Evolutionary conservation across 148 eudicot species (phyloP).

Genomic region (Simmondsia chinensis): DNA sequence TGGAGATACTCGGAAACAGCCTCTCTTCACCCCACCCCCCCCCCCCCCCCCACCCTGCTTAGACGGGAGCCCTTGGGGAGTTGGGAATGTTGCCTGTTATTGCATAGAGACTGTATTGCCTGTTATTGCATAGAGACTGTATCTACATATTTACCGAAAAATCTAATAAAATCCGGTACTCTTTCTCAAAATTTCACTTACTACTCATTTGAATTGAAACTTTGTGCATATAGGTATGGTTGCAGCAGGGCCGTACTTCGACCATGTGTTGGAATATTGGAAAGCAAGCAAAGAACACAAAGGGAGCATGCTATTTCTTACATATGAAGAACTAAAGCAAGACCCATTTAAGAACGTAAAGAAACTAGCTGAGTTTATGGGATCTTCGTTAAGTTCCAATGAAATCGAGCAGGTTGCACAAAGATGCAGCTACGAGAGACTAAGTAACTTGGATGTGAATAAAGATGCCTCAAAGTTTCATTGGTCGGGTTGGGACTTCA

Average conservation of each 20-base stretch:
- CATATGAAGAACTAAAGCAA: slow-evolving; percentile 12
- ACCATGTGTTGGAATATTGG: slow-evolving; percentile 11
- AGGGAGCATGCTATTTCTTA: slow-evolving; percentile 1
- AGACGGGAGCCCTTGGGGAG: too few species aligned
- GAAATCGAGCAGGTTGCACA: slow-evolving; percentile 6
- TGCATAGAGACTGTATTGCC: too few species aligned
- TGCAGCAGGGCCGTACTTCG: not conserved
- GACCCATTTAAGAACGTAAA: not conserved
- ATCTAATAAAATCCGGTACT: too few species aligned
- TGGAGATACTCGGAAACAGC: too few species aligned
- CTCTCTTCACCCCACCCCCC: too few species aligned
- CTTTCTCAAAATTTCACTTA: too few species aligned
- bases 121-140: too few species aligned
- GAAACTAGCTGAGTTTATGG: slow-evolving; percentile 9
- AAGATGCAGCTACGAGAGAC: slow-evolving; percentile 5
- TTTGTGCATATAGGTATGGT: too few species aligned
- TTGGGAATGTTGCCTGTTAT: too few species aligned
- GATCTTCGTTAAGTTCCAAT: not conserved
- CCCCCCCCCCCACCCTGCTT: too few species aligned
- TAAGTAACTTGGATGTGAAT: slow-evolving; percentile 11
- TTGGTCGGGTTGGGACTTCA: slow-evolving; percentile 1
- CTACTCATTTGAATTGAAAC: too few species aligned
- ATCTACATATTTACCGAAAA: too few species aligned
- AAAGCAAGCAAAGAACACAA: not conserved
- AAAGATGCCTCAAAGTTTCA: not conserved